Evolutionary conservation across 768 basidiomycete species (phyloP), one percentile per base, ranked within the genome.

Genomic region (Guyanaporus albipodus): DNA sequence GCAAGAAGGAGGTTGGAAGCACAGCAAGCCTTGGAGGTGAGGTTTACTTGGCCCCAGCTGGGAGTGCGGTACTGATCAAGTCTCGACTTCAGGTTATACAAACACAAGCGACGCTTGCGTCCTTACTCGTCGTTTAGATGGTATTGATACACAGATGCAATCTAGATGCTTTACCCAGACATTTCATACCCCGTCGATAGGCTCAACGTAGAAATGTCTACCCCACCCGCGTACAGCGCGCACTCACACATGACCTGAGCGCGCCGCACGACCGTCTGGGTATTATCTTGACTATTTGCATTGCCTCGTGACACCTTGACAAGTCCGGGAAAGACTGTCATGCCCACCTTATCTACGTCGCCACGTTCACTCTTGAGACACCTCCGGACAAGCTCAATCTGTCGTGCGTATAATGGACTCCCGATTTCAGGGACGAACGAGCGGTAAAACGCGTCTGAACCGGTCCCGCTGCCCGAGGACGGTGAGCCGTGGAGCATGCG

Each of bases 191-290:
- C 14, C 21, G 31, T 35, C 9, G 17, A 41, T 15, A 19, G 24
- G n/a, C 28, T 44, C 21, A 59, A 29, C 40, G 29, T 34, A 9
- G 14, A 21, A 50, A 11, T 5, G 29, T 53, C 52, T 17, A 50
- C 22, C 12, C 48, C 46, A 17, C 21, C 14, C 6, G 22, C 53
- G n/a, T 47, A 42, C 61, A 90, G 67, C 1, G 89, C 88, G 59
- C 87, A 93, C 66, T 88, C 85, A 57, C 90, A 92, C 37, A 91
- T 82, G 12, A 90, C 90, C 66, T 91, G 91, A 14, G 91, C 89
- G 43, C 90, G 72, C 49, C 88, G 69, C 10, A 93, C 87, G 36
- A 91, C 83, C 15, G 80, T 83, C 74, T 86, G 86, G 36, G 75
- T 59, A 45, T 72, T 77, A 23, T 82, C 77, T 28, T 71, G 65